These are phyloP conservation scores for Leccinum subrobustum DNA, from an alignment of 1,284 basidiomycete species.

Conservation along the genomic window DNA sequence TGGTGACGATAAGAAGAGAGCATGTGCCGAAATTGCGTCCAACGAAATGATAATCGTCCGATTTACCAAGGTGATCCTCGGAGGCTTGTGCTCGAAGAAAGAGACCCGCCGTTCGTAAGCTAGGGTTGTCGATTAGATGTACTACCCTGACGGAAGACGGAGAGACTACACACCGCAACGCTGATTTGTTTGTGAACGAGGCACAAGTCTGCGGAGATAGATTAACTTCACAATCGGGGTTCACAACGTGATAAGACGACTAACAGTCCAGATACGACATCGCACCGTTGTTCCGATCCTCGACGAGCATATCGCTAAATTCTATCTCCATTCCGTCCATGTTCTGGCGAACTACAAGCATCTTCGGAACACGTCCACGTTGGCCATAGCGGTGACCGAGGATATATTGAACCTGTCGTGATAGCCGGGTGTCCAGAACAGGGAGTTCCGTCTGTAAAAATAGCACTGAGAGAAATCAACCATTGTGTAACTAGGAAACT, in stretches of 20 bases:
- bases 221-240: conserved; percentile 17
- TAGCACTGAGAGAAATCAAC: conserved; percentile 6
- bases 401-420: conserved; percentile 84
- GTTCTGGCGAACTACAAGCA: conserved; percentile 88
- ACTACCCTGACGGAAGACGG: background rate
- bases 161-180: conserved; percentile 49
- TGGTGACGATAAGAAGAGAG: conserved; percentile 11
- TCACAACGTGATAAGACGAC: conserved; percentile 31
- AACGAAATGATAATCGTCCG: conserved; percentile 2
- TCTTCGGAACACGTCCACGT: conserved; percentile 62
- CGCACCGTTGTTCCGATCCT: conserved; percentile 95
- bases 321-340: conserved; percentile 94
- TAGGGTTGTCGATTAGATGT: conserved; percentile 19
- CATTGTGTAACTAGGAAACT: conserved; percentile 6
- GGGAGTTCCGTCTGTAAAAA: conserved; percentile 67
- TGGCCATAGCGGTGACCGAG: conserved; percentile 67
- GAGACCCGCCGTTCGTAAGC: conserved; percentile 45
- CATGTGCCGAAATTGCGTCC: conserved; percentile 1
- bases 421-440: conserved; percentile 72
- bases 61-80: conserved; percentile 51
- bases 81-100: conserved; percentile 38
- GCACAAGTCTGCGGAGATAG: conserved; percentile 45
- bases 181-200: conserved; percentile 60
- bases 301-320: conserved; percentile 94
- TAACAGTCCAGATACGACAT: conserved; percentile 87